Evolutionary conservation across 176 grass and related monocot genomes (phyloP), one percentile per base, ranked within the genome.

Genomic region (Aegilops tauschii): DNA sequence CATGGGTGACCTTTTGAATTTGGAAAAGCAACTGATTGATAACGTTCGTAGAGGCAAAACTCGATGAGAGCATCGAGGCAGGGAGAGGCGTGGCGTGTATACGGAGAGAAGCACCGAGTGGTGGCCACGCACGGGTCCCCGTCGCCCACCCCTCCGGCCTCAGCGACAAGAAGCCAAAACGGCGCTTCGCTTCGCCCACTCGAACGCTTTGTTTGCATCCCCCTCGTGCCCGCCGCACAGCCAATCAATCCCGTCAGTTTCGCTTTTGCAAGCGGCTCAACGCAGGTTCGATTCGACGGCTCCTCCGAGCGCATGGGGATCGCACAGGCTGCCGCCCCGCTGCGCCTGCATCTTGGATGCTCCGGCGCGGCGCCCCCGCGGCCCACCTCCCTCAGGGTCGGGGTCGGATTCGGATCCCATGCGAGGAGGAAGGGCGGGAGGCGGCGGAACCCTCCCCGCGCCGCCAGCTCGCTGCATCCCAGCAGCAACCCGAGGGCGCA

Each of bases 401-500:
- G 20, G 36, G 16, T 54, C 50, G 50, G 49, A 0, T 17, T 52
- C 49, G 49, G 16, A 54, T 20, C 47, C 81, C 82, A 70, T 45
- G 87, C 52, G 70, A 40, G 72, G 75, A 40, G 72, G 74, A 86
- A 58, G 10, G 78, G n/a, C 37, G 28, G 62, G 80, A 75, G 80
- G 45, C 8, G 61, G 45, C 31, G 61, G 67, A 66, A 18, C 17
- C 45, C 61, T 50, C 45, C 86, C 32, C 42, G 78, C 64, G 59
- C 75, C 69, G 59, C 65, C 56, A 82, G n/a, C 71, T 79, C 68
- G 20, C 62, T 31, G 54, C 77, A 76, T 6, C 27, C 73, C 18
- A 64, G 54, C 79, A 50, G 11, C 63, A 50, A 47, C 34, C 52
- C 54, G 45, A 42, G n/a, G 4, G 77, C 56, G 28, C 42, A 4